Evolutionary conservation across 495 filamentous ascomycete genomes (phyloP).

Genomic region (Oidiodendron maius): DNA sequence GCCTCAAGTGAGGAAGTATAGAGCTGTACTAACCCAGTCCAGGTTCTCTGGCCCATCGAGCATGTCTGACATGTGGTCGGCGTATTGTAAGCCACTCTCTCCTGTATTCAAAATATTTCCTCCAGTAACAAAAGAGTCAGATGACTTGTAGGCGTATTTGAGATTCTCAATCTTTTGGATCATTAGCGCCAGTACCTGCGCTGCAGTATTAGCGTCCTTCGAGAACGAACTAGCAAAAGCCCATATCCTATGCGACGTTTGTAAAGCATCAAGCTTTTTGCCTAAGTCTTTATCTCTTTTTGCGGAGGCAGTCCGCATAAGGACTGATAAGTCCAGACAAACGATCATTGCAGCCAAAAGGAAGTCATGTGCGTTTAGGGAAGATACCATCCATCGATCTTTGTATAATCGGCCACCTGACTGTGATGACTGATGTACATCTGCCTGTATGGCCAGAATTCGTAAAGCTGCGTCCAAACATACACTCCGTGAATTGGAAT

Average conservation of each 20-base stretch:
- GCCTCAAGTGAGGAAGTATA: background rate
- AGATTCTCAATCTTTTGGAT: background rate
- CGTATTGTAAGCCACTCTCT: background rate
- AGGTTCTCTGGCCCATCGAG: background rate
- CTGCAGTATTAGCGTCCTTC: background rate
- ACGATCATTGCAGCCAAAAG: conserved; percentile 39
- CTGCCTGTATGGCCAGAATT: conserved; percentile 43
- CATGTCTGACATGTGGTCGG: background rate
- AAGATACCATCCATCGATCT: conserved; percentile 35
- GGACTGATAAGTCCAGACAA: conserved; percentile 35
- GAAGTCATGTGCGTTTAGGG: conserved; percentile 37
- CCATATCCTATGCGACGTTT: background rate
- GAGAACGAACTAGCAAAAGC: background rate
- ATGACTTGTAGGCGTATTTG: background rate
- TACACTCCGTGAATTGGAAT: conserved; percentile 57
- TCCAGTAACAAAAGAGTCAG: background rate
- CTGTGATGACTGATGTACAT: conserved; percentile 27
- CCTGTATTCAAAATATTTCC: background rate
- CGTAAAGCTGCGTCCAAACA: conserved; percentile 65
- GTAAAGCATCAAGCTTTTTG: background rate
- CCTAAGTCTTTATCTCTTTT: background rate
- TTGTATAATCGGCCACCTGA: conserved; percentile 31
- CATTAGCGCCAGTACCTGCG: background rate
- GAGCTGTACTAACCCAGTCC: background rate
- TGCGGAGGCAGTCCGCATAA: background rate